Conservation (phyloP, 1,284 basidiomycete genomes). For the Athelia sp. region DNA sequence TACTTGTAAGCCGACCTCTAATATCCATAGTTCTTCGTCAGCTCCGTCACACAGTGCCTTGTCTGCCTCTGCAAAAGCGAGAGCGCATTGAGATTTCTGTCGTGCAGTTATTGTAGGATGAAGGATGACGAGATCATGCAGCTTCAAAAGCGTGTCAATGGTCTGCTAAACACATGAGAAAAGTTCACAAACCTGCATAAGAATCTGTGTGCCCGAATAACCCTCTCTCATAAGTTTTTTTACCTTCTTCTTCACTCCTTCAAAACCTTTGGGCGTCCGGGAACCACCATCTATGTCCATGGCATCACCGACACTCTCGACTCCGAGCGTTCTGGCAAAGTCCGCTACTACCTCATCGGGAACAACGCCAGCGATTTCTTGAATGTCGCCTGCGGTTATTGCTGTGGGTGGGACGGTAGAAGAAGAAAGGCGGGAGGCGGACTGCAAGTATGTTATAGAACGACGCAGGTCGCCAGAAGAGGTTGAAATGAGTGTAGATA, state of each 20-base stretch:
- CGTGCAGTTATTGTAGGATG: slow-evolving; percentile 78
- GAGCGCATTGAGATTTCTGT: slow-evolving; percentile 79
- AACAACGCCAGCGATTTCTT: slow-evolving; percentile 97
- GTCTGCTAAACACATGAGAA: no score
- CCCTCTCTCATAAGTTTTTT: slow-evolving; percentile 80
- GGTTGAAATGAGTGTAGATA: slow-evolving; percentile 71
- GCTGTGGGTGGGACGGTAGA: slow-evolving; percentile 66
- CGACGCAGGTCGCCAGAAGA: slow-evolving; percentile 94
- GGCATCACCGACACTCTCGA: slow-evolving; percentile 49
- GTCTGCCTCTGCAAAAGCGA: slow-evolving; percentile 92
- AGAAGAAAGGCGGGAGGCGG: slow-evolving; percentile 80
- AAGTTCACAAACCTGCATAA: slow-evolving; percentile 77
- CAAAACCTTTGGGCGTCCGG: slow-evolving; percentile 48
- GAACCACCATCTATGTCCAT: slow-evolving; percentile 46
- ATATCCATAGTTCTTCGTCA: slow-evolving; percentile 95
- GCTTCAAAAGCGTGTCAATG: slow-evolving; percentile 35
- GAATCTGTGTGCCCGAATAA: slow-evolving; percentile 88
- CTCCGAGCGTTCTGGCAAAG: slow-evolving; percentile 73
- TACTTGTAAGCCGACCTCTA: slow-evolving; percentile 81
- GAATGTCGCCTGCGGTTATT: slow-evolving; percentile 75
- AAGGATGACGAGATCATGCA: slow-evolving; percentile 87
- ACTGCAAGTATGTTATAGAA: slow-evolving; percentile 98
- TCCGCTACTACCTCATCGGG: slow-evolving; percentile 70
- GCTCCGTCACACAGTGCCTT: slow-evolving; percentile 95
- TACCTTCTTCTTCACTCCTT: slow-evolving; percentile 69